A percentile compares a stretch with the other conserved stretches of the same genome.
phyloP scores from a whole-genome alignment of 352 stramenopile genomes.

The Phytophthora fragariaefolia region DNA sequence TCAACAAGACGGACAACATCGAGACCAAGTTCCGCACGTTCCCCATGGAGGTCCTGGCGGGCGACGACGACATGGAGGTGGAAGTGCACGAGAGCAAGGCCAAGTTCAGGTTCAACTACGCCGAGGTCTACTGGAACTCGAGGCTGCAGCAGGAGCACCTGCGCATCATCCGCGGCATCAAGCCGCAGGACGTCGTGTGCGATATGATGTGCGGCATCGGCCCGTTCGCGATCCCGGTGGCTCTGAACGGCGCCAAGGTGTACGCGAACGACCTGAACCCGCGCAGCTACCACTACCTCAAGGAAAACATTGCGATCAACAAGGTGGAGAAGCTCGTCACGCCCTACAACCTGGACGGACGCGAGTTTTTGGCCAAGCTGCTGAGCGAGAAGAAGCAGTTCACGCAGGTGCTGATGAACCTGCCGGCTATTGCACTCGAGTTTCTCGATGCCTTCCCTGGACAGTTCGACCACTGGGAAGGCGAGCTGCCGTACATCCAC shows the following conservation, averaged over 20 bases:
- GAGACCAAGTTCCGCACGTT: conserved; percentile 96
- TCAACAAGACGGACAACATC: conserved; percentile 98
- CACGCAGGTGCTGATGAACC: conserved; percentile 97
- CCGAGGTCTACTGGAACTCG: conserved; percentile 98
- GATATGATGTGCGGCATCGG: conserved; percentile 98
- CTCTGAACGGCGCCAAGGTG: conserved; percentile 82
- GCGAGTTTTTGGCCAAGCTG: conserved; percentile 91
- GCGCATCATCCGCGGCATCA: conserved; percentile 88
- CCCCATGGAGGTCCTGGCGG: conserved; percentile 95
- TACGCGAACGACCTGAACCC: conserved; percentile 96
- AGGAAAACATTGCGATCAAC: conserved; percentile 93
- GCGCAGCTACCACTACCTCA: conserved; percentile 89
- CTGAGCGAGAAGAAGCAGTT: conserved; percentile 71
- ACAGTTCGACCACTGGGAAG: conserved; percentile 73
- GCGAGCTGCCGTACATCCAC: conserved; percentile 89
- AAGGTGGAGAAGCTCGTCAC: conserved; percentile 84
- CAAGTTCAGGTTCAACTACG: conserved; percentile 95
- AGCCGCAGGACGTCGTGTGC: conserved; percentile 78
- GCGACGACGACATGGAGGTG: conserved; percentile 86
- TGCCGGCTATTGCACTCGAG: conserved; percentile 94
- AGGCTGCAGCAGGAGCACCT: conserved; percentile 95
- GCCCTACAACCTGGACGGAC: conserved; percentile 93
- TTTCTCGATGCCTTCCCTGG: conserved; percentile 90
- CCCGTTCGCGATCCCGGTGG: conserved; percentile 95
- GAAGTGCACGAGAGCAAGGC: conserved; percentile 94